Evolutionary conservation across 192 early-diverging fungal species (phyloP).

Genomic region (Coemansia sp.): DNA sequence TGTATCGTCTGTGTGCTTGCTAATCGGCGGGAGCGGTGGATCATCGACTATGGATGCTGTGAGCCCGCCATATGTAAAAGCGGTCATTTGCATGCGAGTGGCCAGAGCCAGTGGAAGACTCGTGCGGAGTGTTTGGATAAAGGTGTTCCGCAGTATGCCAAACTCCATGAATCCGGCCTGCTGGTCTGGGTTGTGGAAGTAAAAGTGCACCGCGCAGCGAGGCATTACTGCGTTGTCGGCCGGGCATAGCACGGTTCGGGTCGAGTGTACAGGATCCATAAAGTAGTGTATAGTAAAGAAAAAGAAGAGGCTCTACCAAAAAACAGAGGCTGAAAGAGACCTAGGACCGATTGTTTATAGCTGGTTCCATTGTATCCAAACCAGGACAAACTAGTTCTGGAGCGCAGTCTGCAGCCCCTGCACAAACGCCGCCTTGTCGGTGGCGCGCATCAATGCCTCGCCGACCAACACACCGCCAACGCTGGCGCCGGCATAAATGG

Average conservation of each 20-base stretch:
- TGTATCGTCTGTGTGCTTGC: slow-evolving; percentile 6
- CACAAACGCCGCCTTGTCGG: slow-evolving; percentile 77
- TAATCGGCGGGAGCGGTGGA: slow-evolving; percentile 5
- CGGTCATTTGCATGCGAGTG: slow-evolving; percentile 5
- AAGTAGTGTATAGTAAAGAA: too few relatives aligned
- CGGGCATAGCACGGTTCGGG: background rate
- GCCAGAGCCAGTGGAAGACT: slow-evolving; percentile 21
- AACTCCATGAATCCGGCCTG: slow-evolving; percentile 28
- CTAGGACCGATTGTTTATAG: too few relatives aligned
- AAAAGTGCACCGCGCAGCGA: slow-evolving; percentile 11
- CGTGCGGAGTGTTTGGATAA: slow-evolving; percentile 14
- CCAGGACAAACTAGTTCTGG: background rate
- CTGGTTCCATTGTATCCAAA: too few relatives aligned
- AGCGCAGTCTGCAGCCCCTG: slow-evolving; percentile 54
- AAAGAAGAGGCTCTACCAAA: too few relatives aligned
- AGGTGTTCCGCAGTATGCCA: slow-evolving; percentile 5
- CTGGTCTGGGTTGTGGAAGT: slow-evolving; percentile 2
- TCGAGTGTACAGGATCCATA: background rate
- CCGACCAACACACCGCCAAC: slow-evolving; percentile 88
- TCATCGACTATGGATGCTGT: background rate
- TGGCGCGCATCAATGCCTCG: slow-evolving; percentile 89
- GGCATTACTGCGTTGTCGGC: slow-evolving; percentile 5
- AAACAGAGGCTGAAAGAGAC: too few relatives aligned
- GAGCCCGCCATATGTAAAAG: slow-evolving; percentile 4
- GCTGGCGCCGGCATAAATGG: slow-evolving; percentile 72